Percentiles rank a stretch among this genome's conserved stretches.
Evolutionary conservation across 2,329 filamentous ascomycete species (phyloP).

Genomic region (Blastomyces parvus): DNA sequence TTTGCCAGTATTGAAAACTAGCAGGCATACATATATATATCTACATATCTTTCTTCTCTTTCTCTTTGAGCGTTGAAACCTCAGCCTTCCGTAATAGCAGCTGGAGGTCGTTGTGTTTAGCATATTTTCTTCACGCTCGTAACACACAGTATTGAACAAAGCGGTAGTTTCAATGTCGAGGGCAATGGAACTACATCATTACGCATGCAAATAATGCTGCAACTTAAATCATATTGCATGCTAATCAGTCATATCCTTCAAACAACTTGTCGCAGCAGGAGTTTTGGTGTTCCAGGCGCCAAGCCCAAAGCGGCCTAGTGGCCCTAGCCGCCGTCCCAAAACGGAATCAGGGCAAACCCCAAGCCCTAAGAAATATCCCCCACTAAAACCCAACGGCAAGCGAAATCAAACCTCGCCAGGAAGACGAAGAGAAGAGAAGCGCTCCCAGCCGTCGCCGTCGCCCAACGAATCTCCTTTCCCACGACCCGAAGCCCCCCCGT

Average conservation of each 20-base stretch:
- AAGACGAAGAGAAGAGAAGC: constrained; percentile 7
- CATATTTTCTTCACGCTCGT: background rate
- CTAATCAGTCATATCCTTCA: background rate
- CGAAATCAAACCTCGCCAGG: constrained; percentile 13
- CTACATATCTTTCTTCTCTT: background rate
- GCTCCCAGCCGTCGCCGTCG: constrained; percentile 1
- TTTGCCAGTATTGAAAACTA: background rate
- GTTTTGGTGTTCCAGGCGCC: background rate
- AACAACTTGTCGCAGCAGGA: no score
- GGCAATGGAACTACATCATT: background rate
- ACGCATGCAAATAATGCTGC: background rate
- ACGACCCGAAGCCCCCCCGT: background rate
- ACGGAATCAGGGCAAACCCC: constrained; percentile 28
- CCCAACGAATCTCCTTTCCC: constrained; percentile 8
- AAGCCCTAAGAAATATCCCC: constrained; percentile 36
- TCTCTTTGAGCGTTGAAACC: background rate
- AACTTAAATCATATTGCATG: background rate
- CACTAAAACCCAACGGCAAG: constrained; percentile 26
- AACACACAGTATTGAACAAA: background rate
- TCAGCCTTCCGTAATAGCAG: background rate
- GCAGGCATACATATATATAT: background rate
- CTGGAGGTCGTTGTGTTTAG: background rate
- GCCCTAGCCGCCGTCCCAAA: constrained; percentile 16
- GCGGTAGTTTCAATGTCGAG: background rate
- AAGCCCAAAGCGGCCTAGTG: constrained; percentile 19